phyloP scores from a whole-genome alignment of 257 asterid species.

The Vinca minor region DNA sequence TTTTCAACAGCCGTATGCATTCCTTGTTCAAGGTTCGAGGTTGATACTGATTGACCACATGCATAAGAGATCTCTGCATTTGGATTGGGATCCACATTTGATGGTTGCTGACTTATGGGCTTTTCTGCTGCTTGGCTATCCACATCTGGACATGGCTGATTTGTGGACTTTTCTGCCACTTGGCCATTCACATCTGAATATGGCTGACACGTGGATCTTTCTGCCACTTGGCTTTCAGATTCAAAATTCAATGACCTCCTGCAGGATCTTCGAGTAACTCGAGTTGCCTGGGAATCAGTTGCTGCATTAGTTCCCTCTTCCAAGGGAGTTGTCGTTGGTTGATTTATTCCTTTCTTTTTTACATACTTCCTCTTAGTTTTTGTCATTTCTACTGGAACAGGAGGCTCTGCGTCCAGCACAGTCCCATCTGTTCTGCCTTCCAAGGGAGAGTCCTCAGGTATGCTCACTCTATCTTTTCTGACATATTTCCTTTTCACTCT shows the following conservation, averaged over 20 bases:
- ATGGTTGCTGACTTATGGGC: conserved; percentile 26
- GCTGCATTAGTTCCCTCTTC: conserved; percentile 32
- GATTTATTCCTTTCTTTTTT: conserved; percentile 27
- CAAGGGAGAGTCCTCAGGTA: conserved; percentile 18
- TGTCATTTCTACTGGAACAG: conserved; percentile 24
- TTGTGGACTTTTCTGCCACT: conserved; percentile 26
- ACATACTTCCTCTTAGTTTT: conserved; percentile 32
- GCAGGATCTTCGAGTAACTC: conserved; percentile 49
- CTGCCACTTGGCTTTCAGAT: conserved; percentile 30
- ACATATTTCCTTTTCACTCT: conserved; percentile 51
- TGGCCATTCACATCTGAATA: conserved; percentile 21
- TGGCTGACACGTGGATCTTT: conserved; percentile 28
- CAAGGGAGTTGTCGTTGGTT: conserved; percentile 20
- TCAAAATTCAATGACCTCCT: conserved; percentile 51
- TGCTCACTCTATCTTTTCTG: conserved; percentile 28
- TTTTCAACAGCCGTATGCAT: conserved; percentile 23
- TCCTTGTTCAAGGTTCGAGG: conserved; percentile 17
- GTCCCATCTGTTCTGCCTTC: conserved; percentile 29
- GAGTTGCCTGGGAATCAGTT: conserved; percentile 9
- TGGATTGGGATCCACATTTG: not conserved
- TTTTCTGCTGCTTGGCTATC: conserved; percentile 28
- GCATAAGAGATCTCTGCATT: conserved; percentile 1
- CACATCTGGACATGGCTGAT: conserved; percentile 17
- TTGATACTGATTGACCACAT: conserved; percentile 26
- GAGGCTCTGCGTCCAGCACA: conserved; percentile 19